phyloP scores from a whole-genome alignment of 2,329 filamentous ascomycete genomes.

The Juglanconis oblonga region DNA sequence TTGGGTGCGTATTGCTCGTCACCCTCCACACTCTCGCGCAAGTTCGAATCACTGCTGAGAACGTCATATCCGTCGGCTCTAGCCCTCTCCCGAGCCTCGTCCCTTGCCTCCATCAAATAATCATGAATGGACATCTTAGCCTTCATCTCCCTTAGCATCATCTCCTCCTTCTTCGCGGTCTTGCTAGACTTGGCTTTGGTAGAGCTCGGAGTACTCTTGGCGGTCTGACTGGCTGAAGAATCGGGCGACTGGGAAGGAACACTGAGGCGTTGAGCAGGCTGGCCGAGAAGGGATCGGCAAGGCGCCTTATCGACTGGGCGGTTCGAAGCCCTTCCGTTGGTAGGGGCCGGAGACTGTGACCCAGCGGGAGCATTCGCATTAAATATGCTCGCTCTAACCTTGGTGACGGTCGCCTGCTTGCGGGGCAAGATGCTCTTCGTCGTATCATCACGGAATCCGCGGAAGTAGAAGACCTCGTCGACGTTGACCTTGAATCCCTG shows the following conservation, averaged over 20 bases:
- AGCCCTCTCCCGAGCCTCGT: background rate
- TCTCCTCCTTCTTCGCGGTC: background rate
- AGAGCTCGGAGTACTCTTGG: background rate
- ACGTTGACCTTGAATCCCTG: conserved; percentile 1
- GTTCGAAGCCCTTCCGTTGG: background rate
- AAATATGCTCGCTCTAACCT: background rate
- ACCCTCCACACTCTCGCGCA: background rate
- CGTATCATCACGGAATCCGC: conserved; percentile 1
- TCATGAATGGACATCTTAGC: background rate
- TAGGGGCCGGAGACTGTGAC: background rate
- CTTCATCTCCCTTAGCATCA: background rate
- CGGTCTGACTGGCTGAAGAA: background rate
- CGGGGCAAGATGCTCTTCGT: background rate
- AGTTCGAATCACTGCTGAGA: too few species aligned
- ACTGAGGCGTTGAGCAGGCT: too few species aligned
- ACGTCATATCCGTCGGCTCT: background rate
- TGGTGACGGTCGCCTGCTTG: background rate
- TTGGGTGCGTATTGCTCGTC: background rate
- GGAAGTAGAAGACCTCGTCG: conserved; percentile 10
- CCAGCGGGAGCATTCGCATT: background rate
- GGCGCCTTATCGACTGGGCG: background rate
- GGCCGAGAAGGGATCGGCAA: too few species aligned
- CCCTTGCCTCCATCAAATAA: background rate
- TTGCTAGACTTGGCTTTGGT: background rate
- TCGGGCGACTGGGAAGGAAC: background rate